phyloP scores from a whole-genome alignment of 2,329 filamentous ascomycete genomes.

The Cytospora schulzeri region DNA sequence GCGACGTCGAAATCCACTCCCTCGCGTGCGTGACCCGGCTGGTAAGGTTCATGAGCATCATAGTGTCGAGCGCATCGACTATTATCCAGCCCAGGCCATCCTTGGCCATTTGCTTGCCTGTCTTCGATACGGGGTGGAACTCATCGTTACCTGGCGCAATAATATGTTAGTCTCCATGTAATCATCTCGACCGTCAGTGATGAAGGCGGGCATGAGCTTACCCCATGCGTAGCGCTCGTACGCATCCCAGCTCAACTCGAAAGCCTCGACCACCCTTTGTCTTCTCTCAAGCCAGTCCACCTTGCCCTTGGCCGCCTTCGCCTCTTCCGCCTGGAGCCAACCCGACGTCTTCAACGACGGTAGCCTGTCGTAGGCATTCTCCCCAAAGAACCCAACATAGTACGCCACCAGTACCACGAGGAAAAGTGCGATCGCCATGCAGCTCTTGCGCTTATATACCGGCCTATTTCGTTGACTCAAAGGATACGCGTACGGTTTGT shows the following conservation, averaged over 20 bases:
- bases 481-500: slow-evolving; percentile 84
- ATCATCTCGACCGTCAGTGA: neutral
- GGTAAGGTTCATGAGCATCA: slow-evolving; percentile 98
- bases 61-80: slow-evolving; percentile 89
- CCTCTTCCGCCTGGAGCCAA: slow-evolving; percentile 58
- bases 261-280: slow-evolving; percentile 84
- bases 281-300: slow-evolving; percentile 78
- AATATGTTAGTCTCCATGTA: slow-evolving; percentile 34
- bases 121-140: slow-evolving; percentile 81
- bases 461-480: slow-evolving; percentile 60
- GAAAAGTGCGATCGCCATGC: slow-evolving; percentile 50
- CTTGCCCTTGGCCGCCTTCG: slow-evolving; percentile 38
- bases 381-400: slow-evolving; percentile 64
- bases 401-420: slow-evolving; percentile 64
- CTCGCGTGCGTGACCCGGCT: slow-evolving; percentile 80
- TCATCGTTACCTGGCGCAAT: slow-evolving; percentile 70
- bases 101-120: slow-evolving; percentile 79
- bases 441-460: slow-evolving; percentile 66
- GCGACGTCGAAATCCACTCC: slow-evolving; percentile 80
- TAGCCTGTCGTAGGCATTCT: slow-evolving; percentile 39
- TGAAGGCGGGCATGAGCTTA: slow-evolving; percentile 46
- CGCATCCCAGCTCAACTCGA: slow-evolving; percentile 87
- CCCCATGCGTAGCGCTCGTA: slow-evolving; percentile 96
- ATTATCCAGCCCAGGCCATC: slow-evolving; percentile 98
- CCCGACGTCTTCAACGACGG: slow-evolving; percentile 51